These are phyloP conservation scores for Miscanthus lutarioriparius DNA, from an alignment of 176 grass and related monocot species.

Conservation along the genomic window DNA sequence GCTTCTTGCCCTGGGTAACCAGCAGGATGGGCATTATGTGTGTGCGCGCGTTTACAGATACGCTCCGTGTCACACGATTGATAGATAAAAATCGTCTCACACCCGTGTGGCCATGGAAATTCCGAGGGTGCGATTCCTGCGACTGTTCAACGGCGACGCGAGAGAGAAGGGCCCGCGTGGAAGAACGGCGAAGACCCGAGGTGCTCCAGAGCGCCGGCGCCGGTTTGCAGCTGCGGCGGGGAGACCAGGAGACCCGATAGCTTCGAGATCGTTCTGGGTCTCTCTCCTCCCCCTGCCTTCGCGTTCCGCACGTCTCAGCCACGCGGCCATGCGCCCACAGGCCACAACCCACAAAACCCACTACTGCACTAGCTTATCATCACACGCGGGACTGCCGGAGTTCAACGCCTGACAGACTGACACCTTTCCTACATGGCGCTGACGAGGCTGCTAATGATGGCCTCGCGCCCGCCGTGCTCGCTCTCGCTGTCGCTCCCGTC, in stretches of 20 bases:
- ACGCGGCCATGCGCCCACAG: too few relatives aligned
- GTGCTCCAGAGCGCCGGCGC: not conserved
- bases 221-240: not conserved
- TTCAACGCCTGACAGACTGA: constrained; percentile 1
- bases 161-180: not conserved
- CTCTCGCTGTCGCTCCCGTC: not conserved
- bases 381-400: not conserved
- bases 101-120: not conserved
- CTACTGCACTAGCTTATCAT: constrained; percentile 12
- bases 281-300: not conserved
- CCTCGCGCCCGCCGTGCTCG: not conserved
- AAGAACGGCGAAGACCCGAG: not conserved
- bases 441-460: constrained; percentile 9
- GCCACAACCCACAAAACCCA: too few relatives aligned
- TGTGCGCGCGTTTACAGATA: too few relatives aligned
- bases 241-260: too few relatives aligned
- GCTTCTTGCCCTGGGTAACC: too few relatives aligned
- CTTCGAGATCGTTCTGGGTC: not conserved
- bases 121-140: not conserved
- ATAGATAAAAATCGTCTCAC: not conserved
- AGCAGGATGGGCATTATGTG: too few relatives aligned
- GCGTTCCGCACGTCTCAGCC: not conserved
- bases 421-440: constrained; percentile 28
- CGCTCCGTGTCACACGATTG: too few relatives aligned
- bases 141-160: not conserved